A percentile compares a stretch with the other conserved stretches of the same genome.
Conservation (phyloP, 2,329 filamentous ascomycete species). For the Pseudogymnoascus sp. region DNA sequence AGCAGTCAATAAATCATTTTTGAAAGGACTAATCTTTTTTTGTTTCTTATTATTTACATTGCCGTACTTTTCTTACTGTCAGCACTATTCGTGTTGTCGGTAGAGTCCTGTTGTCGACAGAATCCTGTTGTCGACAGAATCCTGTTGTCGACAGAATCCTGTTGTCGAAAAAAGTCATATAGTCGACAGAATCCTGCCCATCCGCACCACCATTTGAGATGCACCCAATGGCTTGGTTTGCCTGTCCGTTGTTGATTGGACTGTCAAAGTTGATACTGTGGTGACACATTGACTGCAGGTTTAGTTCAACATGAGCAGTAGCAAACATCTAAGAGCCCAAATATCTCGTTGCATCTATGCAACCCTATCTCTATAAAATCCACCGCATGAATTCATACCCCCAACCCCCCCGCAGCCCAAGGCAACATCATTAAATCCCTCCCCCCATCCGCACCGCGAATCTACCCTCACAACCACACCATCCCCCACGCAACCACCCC, state of each 20-base stretch:
- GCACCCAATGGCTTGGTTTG: no score
- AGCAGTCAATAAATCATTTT: no score
- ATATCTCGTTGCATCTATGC: not conserved
- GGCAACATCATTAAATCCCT: not conserved
- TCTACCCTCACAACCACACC: not conserved
- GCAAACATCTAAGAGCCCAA: not conserved
- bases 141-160: not conserved
- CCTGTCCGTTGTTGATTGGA: no score
- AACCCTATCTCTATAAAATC: not conserved
- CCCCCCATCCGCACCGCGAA: not conserved
- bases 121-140: not conserved
- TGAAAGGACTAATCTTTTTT: no score
- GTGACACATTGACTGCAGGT: no score
- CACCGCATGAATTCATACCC: not conserved
- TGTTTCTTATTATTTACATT: no score
- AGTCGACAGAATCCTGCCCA: not conserved
- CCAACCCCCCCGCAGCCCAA: not conserved
- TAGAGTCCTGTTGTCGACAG: not conserved
- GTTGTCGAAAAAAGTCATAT: not conserved
- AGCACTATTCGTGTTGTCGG: not conserved
- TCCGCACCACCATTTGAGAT: no score
- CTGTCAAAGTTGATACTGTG: no score
- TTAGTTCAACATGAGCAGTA: not conserved
- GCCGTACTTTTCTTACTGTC: not conserved
- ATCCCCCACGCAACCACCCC: not conserved